phyloP scores from a whole-genome alignment of 345 rosid genomes.

The Populus alba region DNA sequence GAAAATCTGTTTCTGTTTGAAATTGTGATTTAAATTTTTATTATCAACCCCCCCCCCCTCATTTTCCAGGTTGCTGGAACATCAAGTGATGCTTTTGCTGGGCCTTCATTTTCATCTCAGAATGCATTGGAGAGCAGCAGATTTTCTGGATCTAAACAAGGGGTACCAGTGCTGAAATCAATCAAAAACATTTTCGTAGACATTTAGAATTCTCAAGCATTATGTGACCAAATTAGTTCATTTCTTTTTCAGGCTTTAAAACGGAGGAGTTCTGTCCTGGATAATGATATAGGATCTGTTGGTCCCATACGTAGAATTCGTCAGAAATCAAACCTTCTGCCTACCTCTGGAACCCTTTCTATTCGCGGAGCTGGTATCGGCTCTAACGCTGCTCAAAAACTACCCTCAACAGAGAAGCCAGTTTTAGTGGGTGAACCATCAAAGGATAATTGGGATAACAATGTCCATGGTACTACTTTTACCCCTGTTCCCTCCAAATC shows the following conservation, averaged over 20 bases:
- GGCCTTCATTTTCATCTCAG: constrained; percentile 44
- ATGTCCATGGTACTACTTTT: constrained; percentile 39
- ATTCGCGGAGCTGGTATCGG: constrained; percentile 24
- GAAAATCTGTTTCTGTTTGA: background rate
- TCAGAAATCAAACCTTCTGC: constrained; percentile 66
- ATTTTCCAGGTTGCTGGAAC: constrained; percentile 41
- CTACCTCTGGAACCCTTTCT: constrained; percentile 37
- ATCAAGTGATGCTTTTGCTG: constrained; percentile 31
- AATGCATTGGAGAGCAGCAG: constrained; percentile 27
- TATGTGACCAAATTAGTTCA: background rate
- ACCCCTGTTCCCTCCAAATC: constrained; percentile 70
- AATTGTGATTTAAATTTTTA: background rate
- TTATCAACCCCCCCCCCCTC: background rate
- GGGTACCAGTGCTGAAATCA: constrained; percentile 32
- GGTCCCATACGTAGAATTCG: constrained; percentile 92
- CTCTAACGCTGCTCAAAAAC: constrained; percentile 28
- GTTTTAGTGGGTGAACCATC: constrained; percentile 23
- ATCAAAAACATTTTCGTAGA: background rate
- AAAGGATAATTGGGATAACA: constrained; percentile 38
- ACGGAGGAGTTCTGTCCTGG: constrained; percentile 72
- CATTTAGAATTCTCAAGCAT: background rate
- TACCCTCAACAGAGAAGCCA: constrained; percentile 31
- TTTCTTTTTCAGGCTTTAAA: constrained; percentile 55
- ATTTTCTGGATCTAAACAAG: constrained; percentile 56
- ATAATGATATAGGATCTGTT: constrained; percentile 67